A percentile compares a stretch with the other conserved stretches of the same genome.
Evolutionary conservation across 257 asterid genomes (phyloP).

Genomic region (Scutellaria baicalensis): DNA sequence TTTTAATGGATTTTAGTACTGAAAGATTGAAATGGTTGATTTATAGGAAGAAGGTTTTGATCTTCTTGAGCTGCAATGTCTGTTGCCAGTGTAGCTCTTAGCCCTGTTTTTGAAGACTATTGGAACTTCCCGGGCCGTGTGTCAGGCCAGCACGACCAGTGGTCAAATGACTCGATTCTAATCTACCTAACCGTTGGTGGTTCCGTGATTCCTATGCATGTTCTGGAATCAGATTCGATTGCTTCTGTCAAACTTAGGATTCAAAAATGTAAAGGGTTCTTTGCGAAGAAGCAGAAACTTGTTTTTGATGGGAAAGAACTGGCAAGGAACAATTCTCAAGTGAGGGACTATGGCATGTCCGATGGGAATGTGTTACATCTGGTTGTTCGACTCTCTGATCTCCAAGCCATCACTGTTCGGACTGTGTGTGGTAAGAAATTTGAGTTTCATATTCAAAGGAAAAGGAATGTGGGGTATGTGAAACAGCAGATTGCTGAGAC

Average conservation of each 20-base stretch:
- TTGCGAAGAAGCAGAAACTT: constrained; percentile 60
- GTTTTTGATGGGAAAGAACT: constrained; percentile 74
- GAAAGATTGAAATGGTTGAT: constrained; percentile 10
- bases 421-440: constrained; percentile 70
- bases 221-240: constrained; percentile 66
- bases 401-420: constrained; percentile 63
- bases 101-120: constrained; percentile 56
- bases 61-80: constrained; percentile 46
- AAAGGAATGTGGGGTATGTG: constrained; percentile 59
- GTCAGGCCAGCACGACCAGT: constrained; percentile 26
- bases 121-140: constrained; percentile 44
- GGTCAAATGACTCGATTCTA: constrained; percentile 50
- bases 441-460: constrained; percentile 55
- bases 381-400: constrained; percentile 57
- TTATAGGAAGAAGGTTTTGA: constrained; percentile 24
- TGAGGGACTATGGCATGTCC: constrained; percentile 56
- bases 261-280: constrained; percentile 54
- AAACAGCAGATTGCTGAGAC: constrained; percentile 58
- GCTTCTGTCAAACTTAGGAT: constrained; percentile 72
- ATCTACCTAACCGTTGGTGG: constrained; percentile 57
- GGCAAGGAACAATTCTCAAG: constrained; percentile 48
- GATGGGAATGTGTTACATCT: constrained; percentile 68
- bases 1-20: constrained; percentile 3
- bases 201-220: constrained; percentile 62
- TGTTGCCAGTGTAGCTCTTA: constrained; percentile 66